Evolutionary conservation across 148 eudicot species (phyloP).

Genomic region (Rhododendron williamsianum): DNA sequence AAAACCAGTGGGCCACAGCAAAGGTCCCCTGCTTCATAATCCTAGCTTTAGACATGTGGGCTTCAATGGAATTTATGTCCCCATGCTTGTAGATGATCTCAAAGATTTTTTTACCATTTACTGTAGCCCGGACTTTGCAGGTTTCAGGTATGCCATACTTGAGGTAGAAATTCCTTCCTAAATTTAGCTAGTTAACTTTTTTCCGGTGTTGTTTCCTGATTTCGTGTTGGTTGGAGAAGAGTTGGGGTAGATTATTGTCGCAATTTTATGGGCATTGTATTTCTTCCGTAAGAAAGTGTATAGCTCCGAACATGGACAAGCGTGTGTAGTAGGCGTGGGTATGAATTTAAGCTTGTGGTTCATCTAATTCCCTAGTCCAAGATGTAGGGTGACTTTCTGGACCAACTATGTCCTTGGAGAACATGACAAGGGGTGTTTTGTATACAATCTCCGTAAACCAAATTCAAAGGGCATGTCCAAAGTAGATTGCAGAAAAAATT

Average conservation of each 20-base stretch:
- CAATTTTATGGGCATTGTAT: neutral
- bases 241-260: neutral
- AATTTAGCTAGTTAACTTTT: too few species aligned
- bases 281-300: neutral
- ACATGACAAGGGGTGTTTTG: neutral
- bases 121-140: slow-evolving; percentile 44
- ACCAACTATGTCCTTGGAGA: neutral
- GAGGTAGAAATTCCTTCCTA: neutral
- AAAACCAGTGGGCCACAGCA: slow-evolving; percentile 52
- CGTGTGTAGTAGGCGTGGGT: neutral
- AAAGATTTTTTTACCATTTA: slow-evolving; percentile 35
- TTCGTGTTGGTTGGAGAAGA: neutral
- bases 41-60: slow-evolving; percentile 45
- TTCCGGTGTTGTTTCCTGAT: neutral
- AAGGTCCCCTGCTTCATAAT: slow-evolving; percentile 46
- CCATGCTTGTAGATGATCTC: slow-evolving; percentile 49
- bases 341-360: neutral
- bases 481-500: neutral
- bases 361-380: neutral
- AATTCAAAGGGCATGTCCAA: neutral
- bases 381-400: neutral
- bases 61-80: slow-evolving; percentile 48
- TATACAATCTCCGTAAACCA: neutral
- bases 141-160: slow-evolving; percentile 33
- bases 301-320: neutral